Conservation (phyloP, 2,329 filamentous ascomycete species). For the Huntiella savannae region DNA sequence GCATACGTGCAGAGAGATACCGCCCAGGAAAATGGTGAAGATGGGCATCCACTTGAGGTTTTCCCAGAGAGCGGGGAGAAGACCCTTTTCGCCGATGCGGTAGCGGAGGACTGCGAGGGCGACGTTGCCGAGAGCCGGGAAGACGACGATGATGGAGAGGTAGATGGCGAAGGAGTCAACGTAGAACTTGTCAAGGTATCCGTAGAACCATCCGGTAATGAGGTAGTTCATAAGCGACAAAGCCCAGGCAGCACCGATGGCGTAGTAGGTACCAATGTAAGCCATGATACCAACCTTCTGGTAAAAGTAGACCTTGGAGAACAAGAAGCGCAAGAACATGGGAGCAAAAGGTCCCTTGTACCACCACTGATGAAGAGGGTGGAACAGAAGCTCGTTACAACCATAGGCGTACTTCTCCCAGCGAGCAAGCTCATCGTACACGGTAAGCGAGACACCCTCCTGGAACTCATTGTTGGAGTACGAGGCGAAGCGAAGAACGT, state of each 20-base stretch:
- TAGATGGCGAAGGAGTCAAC: constrained; percentile 47
- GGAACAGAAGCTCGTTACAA: constrained; percentile 51
- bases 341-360: constrained; percentile 44
- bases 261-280: constrained; percentile 55
- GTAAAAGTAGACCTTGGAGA: constrained; percentile 40
- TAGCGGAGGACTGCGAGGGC: constrained; percentile 44
- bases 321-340: constrained; percentile 41
- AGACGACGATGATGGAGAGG: constrained; percentile 43
- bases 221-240: constrained; percentile 53
- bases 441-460: constrained; percentile 53
- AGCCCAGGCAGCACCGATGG: constrained; percentile 47
- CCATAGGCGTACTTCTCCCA: constrained; percentile 62
- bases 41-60: constrained; percentile 46
- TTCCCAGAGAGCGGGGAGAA: constrained; percentile 28
- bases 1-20: constrained; percentile 24
- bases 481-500: constrained; percentile 47
- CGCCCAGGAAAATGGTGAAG: constrained; percentile 26
- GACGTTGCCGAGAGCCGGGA: constrained; percentile 41
- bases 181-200: constrained; percentile 47
- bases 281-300: constrained; percentile 54
- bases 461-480: constrained; percentile 54
- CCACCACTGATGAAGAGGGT: constrained; percentile 44
- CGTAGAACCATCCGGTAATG: constrained; percentile 51
- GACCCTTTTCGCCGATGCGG: constrained; percentile 32
- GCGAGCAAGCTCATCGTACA: constrained; percentile 51